Percentiles rank a stretch among this genome's conserved stretches.
Conservation (phyloP, 2,329 filamentous ascomycete genomes). For the Rachicladosporium sp. region DNA sequence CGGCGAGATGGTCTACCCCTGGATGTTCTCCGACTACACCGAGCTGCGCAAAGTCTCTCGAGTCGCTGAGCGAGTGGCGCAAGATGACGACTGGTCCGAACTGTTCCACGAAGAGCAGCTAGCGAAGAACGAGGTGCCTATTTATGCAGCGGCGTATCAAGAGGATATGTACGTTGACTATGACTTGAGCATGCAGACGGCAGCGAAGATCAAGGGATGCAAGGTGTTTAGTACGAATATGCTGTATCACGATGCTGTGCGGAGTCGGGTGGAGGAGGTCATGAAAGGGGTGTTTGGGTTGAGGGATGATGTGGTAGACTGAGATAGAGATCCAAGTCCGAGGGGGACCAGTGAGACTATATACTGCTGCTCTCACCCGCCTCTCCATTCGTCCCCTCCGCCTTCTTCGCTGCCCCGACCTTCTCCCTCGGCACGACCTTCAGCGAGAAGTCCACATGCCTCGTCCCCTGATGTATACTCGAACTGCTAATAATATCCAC, state of each 20-base stretch:
- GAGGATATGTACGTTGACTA: conserved; percentile 92
- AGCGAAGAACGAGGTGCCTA: conserved; percentile 64
- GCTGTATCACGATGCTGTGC: conserved; percentile 76
- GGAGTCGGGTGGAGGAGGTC: conserved; percentile 62
- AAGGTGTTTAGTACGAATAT: conserved; percentile 77
- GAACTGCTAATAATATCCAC: conserved; percentile 72
- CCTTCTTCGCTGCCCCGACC: conserved; percentile 4
- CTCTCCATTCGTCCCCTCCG: background rate
- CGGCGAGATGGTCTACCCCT: conserved; percentile 84
- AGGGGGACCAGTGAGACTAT: too few relatives aligned
- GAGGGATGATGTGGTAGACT: conserved; percentile 57
- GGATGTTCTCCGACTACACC: conserved; percentile 69
- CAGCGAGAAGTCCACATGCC: conserved; percentile 88
- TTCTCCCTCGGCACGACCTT: conserved; percentile 54
- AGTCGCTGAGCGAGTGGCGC: conserved; percentile 59
- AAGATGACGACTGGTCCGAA: conserved; percentile 55
- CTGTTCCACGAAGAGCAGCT: conserved; percentile 68
- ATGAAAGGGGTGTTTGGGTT: conserved; percentile 63
- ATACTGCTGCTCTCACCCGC: too few relatives aligned
- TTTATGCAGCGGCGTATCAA: conserved; percentile 71
- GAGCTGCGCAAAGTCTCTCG: conserved; percentile 59
- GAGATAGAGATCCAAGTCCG: too few relatives aligned
- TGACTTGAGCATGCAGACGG: conserved; percentile 60
- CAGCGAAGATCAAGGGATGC: conserved; percentile 58
- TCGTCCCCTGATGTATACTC: conserved; percentile 89